Conservation (phyloP, 371 early-diverging fungal species). For the Mortierella sp. region DNA sequence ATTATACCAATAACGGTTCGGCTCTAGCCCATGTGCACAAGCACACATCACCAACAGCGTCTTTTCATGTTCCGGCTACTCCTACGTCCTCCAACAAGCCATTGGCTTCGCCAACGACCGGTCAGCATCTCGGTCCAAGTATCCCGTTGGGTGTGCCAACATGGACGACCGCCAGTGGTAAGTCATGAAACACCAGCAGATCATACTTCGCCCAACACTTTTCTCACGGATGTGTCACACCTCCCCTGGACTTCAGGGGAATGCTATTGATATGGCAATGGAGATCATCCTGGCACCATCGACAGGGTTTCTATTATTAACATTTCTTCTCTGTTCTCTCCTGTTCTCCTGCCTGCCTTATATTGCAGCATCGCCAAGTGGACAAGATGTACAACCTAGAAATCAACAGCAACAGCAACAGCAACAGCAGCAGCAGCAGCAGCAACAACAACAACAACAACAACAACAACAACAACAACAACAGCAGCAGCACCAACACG, state of each 20-base stretch:
- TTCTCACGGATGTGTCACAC: not conserved
- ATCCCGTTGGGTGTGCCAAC: slow-evolving; percentile 26
- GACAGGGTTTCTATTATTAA: not conserved
- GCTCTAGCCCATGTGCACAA: slow-evolving; percentile 20
- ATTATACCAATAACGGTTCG: slow-evolving; percentile 7
- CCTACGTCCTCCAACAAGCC: slow-evolving; percentile 13
- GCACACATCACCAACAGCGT: slow-evolving; percentile 12
- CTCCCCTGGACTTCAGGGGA: not conserved
- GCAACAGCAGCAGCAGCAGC: not conserved
- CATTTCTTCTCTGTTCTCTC: not conserved
- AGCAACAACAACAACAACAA: too few relatives aligned
- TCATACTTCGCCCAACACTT: not conserved
- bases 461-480: slow-evolving; percentile 5
- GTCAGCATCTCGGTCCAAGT: slow-evolving; percentile 19
- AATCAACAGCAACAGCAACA: slow-evolving; percentile 7
- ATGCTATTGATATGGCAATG: not conserved
- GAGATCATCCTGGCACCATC: not conserved
- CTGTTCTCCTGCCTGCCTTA: not conserved
- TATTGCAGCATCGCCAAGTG: slow-evolving; percentile 19
- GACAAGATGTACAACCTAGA: slow-evolving; percentile 25
- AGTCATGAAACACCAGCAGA: not conserved
- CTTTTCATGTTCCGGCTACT: slow-evolving; percentile 16
- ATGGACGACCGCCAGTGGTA: slow-evolving; percentile 30
- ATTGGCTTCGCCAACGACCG: slow-evolving; percentile 14
- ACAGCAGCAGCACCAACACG: slow-evolving; percentile 2